phyloP scores from a whole-genome alignment of 148 eudicot species.

The Spergularia bocconei region DNA sequence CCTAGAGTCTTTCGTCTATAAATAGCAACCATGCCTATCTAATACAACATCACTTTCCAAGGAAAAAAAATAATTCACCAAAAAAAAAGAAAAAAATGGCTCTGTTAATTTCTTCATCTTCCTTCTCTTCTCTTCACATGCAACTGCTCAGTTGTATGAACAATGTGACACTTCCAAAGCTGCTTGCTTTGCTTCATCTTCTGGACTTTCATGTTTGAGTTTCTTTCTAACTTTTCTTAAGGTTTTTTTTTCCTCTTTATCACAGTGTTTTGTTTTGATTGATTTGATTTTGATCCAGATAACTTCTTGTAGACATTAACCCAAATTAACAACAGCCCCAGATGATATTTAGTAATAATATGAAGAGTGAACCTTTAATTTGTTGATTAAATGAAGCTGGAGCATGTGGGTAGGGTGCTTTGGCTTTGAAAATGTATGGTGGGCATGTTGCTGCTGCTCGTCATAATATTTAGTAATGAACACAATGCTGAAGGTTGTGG shows the following conservation, averaged over 20 bases:
- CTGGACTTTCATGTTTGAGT: conserved; percentile 32
- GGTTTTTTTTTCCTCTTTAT: too few relatives aligned
- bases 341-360: neutral
- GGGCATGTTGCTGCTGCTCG: conserved; percentile 79
- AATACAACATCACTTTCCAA: too few relatives aligned
- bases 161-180: conserved; percentile 33
- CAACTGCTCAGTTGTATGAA: conserved; percentile 21
- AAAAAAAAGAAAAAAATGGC: conserved; percentile 13
- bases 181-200: conserved; percentile 28
- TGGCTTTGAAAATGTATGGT: conserved; percentile 48
- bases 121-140: conserved; percentile 23
- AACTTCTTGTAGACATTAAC: conserved; percentile 2
- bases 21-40: too few relatives aligned
- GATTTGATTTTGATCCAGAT: neutral
- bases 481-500: conserved; percentile 76
- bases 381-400: conserved; percentile 46
- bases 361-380: conserved; percentile 17
- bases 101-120: conserved; percentile 10
- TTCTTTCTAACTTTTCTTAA: neutral
- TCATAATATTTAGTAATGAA: conserved; percentile 36
- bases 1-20: too few relatives aligned
- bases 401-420: conserved; percentile 84
- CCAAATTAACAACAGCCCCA: conserved; percentile 9
- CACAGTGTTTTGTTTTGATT: neutral
- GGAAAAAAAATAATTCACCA: too few relatives aligned